A percentile compares a stretch with the other conserved stretches of the same genome.
Evolutionary conservation across 1,139 yeast genomes (phyloP).

Genomic region (Hemisphaericaspora subhashii): DNA sequence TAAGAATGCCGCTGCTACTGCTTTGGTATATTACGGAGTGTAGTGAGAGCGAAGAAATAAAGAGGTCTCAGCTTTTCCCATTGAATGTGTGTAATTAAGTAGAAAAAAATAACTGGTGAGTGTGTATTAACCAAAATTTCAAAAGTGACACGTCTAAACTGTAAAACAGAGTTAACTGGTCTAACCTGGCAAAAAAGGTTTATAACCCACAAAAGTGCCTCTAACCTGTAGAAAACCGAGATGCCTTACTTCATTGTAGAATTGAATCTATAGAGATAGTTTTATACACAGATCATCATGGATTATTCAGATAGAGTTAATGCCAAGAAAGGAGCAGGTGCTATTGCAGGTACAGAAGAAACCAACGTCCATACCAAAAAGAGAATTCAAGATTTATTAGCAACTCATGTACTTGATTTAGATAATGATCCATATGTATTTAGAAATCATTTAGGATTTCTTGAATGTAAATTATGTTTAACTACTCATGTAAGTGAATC

Average conservation of each 20-base stretch:
- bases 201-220: too few species aligned
- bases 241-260: too few species aligned
- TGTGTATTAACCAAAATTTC: background rate
- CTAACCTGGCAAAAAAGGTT: constrained; percentile 1
- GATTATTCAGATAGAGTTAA: constrained; percentile 48
- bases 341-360: constrained; percentile 70
- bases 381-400: constrained; percentile 62
- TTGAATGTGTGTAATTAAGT: too few species aligned
- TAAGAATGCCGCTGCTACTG: too few species aligned
- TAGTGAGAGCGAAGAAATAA: too few species aligned
- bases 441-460: constrained; percentile 68
- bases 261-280: background rate
- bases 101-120: background rate
- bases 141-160: background rate
- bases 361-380: constrained; percentile 65
- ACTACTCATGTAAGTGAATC: constrained; percentile 75
- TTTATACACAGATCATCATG: too few species aligned
- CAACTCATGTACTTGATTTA: constrained; percentile 59
- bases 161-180: background rate
- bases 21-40: too few species aligned
- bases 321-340: constrained; percentile 59
- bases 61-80: too few species aligned
- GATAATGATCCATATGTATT: constrained; percentile 78
- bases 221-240: background rate
- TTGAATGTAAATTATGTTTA: constrained; percentile 74